Base-by-base conservation (phyloP, 305 asterid genomes). In the Solanum hybrid region DNA sequence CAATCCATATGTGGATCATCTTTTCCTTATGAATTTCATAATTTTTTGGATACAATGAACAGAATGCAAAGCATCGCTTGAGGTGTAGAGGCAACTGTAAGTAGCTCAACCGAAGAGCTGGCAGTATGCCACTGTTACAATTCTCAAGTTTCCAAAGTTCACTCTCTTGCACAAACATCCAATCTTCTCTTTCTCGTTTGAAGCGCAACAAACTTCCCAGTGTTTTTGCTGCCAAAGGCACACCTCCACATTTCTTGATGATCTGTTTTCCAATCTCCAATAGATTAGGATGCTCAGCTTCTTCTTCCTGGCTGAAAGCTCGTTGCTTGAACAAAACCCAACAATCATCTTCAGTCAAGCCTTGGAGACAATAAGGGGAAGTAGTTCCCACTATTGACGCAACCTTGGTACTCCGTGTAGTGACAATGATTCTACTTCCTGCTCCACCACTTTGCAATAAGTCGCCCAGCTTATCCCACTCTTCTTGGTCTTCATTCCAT, bases 81-180 rank as follows among this genome's bases (percentile, higher is more conserved):
- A 93, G 90, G 85, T 88, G 74, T 20, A 83, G 80, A 26, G 95
- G 93, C 67, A 93, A 34, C 16, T 92, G 88, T n/a, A 89, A 86
- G 90, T 92, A 91, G 77, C 92, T 92, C 88, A 93, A 77, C 80
- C 67, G 67, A 12, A 93, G 78, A 10, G 86, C 90, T 0, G 92
- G 89, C 40, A 90, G 33, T 61, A 93, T 86, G 79, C 90, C 82
- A 33, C 86, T 89, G 29, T 89, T 26, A 24, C 71, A 90, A 87
- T 89, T 91, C 7, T 93, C 89, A 39, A 92, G 89, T 89, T 90
- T 89, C 97, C 97, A 95, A 79, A 93, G 89, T 77, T 93, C 94
- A 91, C 96, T 95, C 18, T 89, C 79, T 51, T 95, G 90, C 88
- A 95, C 93, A 14, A 89, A 91, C 1, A 82, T 69, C 98, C 92